Evolutionary conservation across 352 stramenopile genomes (phyloP).

Genomic region (Phytophthora sansomeana): DNA sequence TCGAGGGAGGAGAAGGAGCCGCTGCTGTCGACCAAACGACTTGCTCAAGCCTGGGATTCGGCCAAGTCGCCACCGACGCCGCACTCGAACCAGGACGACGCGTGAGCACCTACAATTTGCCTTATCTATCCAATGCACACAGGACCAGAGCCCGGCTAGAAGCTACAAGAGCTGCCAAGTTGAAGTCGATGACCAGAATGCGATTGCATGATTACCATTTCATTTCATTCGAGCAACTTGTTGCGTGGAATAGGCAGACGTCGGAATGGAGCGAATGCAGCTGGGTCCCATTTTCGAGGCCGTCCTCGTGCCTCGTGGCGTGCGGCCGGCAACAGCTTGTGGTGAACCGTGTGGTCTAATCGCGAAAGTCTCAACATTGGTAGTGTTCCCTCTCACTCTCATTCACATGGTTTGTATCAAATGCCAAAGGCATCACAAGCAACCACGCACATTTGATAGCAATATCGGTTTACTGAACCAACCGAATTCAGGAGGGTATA

Average conservation of each 20-base stretch:
- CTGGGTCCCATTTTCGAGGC: constrained; percentile 1
- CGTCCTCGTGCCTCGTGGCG: constrained; percentile 15
- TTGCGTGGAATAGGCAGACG: constrained; percentile 19
- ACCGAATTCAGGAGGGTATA: not conserved
- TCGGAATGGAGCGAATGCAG: constrained; percentile 15
- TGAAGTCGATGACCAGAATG: constrained; percentile 5
- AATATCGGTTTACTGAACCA: too few relatives aligned
- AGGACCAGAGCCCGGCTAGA: not conserved
- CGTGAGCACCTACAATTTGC: constrained; percentile 4
- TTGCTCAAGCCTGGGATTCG: constrained; percentile 61
- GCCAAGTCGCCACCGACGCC: constrained; percentile 20
- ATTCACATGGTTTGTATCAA: too few relatives aligned
- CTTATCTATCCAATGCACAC: constrained; percentile 20
- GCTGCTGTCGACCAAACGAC: constrained; percentile 58
- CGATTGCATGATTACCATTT: constrained; percentile 16
- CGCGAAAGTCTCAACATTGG: constrained; percentile 6
- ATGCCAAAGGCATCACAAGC: too few relatives aligned
- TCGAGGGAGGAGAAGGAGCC: constrained; percentile 69
- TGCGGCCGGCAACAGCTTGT: constrained; percentile 2
- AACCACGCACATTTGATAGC: too few relatives aligned
- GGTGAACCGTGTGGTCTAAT: constrained; percentile 24
- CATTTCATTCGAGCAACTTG: not conserved
- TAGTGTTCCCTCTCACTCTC: too few relatives aligned
- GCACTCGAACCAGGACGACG: constrained; percentile 31
- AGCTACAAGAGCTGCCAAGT: not conserved